Conservation (phyloP, 1,139 yeast genomes). For the Magnusiomyces fungicola region DNA sequence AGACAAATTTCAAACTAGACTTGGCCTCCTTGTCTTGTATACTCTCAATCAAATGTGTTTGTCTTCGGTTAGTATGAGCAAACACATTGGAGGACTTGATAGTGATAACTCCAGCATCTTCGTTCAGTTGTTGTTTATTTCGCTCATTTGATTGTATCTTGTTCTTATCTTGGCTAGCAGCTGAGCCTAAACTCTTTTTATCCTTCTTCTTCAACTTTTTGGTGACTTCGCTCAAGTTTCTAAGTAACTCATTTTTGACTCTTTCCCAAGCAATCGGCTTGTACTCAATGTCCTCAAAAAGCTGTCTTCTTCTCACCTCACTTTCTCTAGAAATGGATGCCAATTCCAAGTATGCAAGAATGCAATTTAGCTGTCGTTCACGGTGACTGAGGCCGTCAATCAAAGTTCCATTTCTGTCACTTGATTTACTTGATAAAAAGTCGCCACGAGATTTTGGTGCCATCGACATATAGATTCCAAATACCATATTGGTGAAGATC, state of each 20-base stretch:
- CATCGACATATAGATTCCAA: slow-evolving; percentile 65
- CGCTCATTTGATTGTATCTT: slow-evolving; percentile 6
- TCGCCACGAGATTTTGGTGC: slow-evolving; percentile 77
- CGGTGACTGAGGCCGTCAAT: slow-evolving; percentile 58
- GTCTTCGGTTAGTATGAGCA: slow-evolving; percentile 10
- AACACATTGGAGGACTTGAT: slow-evolving; percentile 17
- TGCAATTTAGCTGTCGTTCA: slow-evolving; percentile 44
- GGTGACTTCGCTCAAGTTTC: slow-evolving; percentile 16
- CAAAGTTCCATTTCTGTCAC: slow-evolving; percentile 58
- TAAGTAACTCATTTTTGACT: slow-evolving; percentile 21
- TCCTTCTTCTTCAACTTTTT: slow-evolving; percentile 11
- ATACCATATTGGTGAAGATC: slow-evolving; percentile 58
- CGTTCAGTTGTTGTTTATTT: not conserved
- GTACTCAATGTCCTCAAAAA: slow-evolving; percentile 32
- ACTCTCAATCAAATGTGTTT: slow-evolving; percentile 17
- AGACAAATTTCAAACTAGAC: slow-evolving; percentile 19
- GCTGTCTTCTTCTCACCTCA: slow-evolving; percentile 29
- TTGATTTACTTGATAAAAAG: slow-evolving; percentile 58
- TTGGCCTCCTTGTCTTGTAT: slow-evolving; percentile 25
- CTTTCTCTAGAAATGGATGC: slow-evolving; percentile 27
- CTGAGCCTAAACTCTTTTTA: slow-evolving; percentile 10
- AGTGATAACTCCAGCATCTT: slow-evolving; percentile 6
- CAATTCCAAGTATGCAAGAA: slow-evolving; percentile 36
- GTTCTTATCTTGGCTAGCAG: slow-evolving; percentile 11
- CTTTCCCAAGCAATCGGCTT: slow-evolving; percentile 17